Conservation (phyloP, 148 eudicot species). For the Nepenthes gracilis region DNA sequence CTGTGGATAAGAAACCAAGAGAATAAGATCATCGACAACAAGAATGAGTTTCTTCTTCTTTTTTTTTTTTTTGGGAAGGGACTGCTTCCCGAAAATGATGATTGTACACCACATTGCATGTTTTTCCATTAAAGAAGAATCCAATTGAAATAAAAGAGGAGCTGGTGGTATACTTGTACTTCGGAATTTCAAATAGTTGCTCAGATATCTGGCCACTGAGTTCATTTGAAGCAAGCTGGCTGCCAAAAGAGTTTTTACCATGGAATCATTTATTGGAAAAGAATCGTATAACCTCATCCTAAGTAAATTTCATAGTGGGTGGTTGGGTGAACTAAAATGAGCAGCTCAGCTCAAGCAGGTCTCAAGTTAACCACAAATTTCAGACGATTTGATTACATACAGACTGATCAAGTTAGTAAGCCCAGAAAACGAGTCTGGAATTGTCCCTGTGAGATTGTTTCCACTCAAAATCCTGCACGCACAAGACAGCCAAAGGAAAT, state of each 20-base stretch:
- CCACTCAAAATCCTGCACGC: constrained; percentile 56
- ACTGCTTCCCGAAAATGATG: too few species aligned
- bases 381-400: constrained; percentile 29
- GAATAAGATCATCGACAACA: not conserved
- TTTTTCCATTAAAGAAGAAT: too few species aligned
- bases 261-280: not conserved
- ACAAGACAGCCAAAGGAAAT: constrained; percentile 1
- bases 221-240: constrained; percentile 70
- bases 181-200: constrained; percentile 47
- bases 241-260: constrained; percentile 26
- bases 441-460: constrained; percentile 66
- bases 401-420: constrained; percentile 57
- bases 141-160: not conserved
- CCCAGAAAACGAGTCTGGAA: constrained; percentile 62
- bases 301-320: not conserved
- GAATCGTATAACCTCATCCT: not conserved
- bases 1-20: constrained; percentile 30
- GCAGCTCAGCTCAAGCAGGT: not conserved
- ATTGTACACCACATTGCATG: not conserved
- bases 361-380: too few species aligned
- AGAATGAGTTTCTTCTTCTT: too few species aligned
- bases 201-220: constrained; percentile 70
- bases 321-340: not conserved
- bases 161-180: constrained; percentile 49
- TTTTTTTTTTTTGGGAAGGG: too few species aligned